A percentile compares a stretch with the other conserved stretches of the same genome.
phyloP scores from a whole-genome alignment of 108 stramenopile genomes.

The Pseudonitzschia multiseries region DNA sequence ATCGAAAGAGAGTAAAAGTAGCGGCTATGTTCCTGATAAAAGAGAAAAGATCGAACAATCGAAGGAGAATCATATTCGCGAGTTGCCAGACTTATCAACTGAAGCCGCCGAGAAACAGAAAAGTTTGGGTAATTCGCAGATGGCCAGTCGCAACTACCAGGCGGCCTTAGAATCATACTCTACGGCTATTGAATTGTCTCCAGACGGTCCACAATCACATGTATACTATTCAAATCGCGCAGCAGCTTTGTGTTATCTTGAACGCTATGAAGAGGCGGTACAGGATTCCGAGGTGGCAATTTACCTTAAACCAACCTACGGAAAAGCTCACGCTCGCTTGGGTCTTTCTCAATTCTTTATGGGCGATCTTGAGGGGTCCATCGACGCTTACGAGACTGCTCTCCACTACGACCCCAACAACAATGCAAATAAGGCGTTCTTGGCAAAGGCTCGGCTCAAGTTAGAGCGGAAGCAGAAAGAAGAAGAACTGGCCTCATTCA shows the following conservation, averaged over 20 bases:
- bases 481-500: not conserved
- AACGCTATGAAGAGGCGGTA: constrained; percentile 73
- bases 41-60: not conserved
- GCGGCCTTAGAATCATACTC: constrained; percentile 67
- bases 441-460: constrained; percentile 66
- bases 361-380: constrained; percentile 70
- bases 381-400: constrained; percentile 67
- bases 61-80: not conserved
- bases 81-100: not conserved
- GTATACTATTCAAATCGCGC: constrained; percentile 88
- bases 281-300: constrained; percentile 62
- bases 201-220: constrained; percentile 74
- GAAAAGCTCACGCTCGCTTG: constrained; percentile 80
- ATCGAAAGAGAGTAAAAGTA: not conserved
- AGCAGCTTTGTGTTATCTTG: constrained; percentile 83
- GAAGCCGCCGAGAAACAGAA: constrained; percentile 74
- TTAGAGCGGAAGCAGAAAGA: constrained; percentile 36
- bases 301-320: constrained; percentile 64
- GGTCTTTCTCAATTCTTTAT: constrained; percentile 77
- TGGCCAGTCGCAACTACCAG: constrained; percentile 71
- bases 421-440: constrained; percentile 70
- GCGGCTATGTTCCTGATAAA: not conserved
- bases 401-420: constrained; percentile 75
- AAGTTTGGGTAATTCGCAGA: constrained; percentile 64
- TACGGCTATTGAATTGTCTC: constrained; percentile 56